A percentile compares a stretch with the other conserved stretches of the same genome.
Evolutionary conservation across 139 green algal genomes (phyloP).

Genomic region (Picochlorum sp.): DNA sequence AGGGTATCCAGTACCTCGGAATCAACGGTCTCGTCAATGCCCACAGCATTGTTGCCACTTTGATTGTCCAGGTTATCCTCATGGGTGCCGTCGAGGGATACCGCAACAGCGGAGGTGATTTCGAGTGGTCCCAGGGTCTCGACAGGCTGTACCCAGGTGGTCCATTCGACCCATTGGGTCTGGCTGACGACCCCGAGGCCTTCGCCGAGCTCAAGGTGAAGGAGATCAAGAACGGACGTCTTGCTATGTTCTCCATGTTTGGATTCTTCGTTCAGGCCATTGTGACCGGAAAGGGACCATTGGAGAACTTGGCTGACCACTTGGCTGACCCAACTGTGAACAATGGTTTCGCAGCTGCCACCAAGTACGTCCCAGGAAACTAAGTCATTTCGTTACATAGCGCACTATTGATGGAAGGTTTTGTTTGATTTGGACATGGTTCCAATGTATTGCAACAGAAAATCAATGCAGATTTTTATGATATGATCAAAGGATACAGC

Average conservation of each 20-base stretch:
- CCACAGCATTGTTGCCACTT: slow-evolving; percentile 64
- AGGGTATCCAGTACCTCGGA: slow-evolving; percentile 56
- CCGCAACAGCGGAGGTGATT: slow-evolving; percentile 65
- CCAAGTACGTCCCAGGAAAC: slow-evolving; percentile 36
- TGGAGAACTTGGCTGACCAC: slow-evolving; percentile 62
- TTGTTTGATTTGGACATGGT: no score
- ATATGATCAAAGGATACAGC: no score
- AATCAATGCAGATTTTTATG: no score
- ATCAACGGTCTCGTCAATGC: slow-evolving; percentile 67
- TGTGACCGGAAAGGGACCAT: slow-evolving; percentile 51
- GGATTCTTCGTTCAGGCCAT: slow-evolving; percentile 71
- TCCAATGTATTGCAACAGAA: no score
- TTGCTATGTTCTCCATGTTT: slow-evolving; percentile 83
- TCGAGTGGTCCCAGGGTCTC: slow-evolving; percentile 48
- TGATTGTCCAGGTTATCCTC: slow-evolving; percentile 60
- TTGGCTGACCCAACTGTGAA: slow-evolving; percentile 52
- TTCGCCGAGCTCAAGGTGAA: slow-evolving; percentile 81
- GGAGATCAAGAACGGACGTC: slow-evolving; percentile 80
- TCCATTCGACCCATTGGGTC: slow-evolving; percentile 78
- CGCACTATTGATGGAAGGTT: no score
- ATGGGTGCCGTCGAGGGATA: slow-evolving; percentile 80
- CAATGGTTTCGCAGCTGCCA: slow-evolving; percentile 55
- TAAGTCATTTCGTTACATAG: no score
- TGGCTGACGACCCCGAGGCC: slow-evolving; percentile 91
- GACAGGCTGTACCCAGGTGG: slow-evolving; percentile 62